Conservation (phyloP, 176 grass and related monocot species). For the Musa schizocarpa region DNA sequence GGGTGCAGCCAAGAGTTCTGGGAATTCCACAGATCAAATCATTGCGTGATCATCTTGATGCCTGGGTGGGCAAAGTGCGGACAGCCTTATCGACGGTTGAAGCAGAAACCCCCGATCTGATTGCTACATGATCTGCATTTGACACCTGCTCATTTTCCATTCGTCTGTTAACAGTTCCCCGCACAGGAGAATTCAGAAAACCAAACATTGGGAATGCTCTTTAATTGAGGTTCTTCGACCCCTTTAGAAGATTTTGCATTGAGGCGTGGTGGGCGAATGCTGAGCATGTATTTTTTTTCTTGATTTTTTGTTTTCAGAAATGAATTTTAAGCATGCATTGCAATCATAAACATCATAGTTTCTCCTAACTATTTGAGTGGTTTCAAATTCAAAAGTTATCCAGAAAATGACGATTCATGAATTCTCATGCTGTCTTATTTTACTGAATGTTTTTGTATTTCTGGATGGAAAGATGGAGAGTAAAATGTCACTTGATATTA, state of each 20-base stretch:
- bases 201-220: neutral
- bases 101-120: constrained; percentile 83
- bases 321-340: neutral
- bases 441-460: no score
- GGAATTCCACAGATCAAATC: constrained; percentile 77
- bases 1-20: constrained; percentile 85
- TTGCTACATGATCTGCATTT: constrained; percentile 38
- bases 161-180: neutral
- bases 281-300: constrained; percentile 8
- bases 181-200: neutral
- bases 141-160: neutral
- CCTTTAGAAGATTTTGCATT: neutral
- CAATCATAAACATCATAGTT: neutral
- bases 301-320: neutral
- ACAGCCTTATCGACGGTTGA: constrained; percentile 69
- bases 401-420: no score
- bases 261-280: neutral
- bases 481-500: no score
- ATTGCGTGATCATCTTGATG: constrained; percentile 52
- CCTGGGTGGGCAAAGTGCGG: constrained; percentile 81
- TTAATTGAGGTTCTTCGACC: neutral
- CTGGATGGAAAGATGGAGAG: no score
- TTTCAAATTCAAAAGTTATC: neutral
- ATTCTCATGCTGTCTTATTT: no score
- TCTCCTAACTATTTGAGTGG: neutral